Base-by-base conservation (phyloP, 305 asterid genomes). In the Euphrasia arctica region DNA sequence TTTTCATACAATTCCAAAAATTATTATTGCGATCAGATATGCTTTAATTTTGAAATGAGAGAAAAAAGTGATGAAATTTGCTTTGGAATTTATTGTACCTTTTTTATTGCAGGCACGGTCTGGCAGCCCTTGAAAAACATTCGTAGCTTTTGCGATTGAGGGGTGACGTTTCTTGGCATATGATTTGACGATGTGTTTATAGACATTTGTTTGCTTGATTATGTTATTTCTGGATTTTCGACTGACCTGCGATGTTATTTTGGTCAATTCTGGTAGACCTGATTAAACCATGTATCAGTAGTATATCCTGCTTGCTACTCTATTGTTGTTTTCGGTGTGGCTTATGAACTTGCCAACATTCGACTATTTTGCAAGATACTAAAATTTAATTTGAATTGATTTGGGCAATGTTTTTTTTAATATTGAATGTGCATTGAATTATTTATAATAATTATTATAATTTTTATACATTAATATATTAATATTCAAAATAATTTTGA, bases 61-160 rank as follows among this genome's bases (percentile, higher is more conserved):
- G 13, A 47, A 51, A 15, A 14, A 4, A 5, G 5, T 14, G 9
- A 15, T 15, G 10, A 13, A 3, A 18, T 50, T 14, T 13, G 9
- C 18, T 51, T 18, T 3, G 4, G 18, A 7, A 7, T 4, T 1
- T 50, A 0, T 14, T 50, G 15, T 50, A 12, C 28, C 9, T 4
- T 59, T 56, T 60, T 18, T 27, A 14, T 77, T 74, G 67, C 84
- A 82, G 87, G 83, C 83, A 48, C 66, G 78, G 66, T 79, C 84
- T 6, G 81, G 82, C 69, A 76, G 87, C 58, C 60, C 72, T 32
- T 51, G 56, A 51, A n/a, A 74, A 69, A 74, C 62, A 34, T n/a
- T 63, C 51, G 41, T 31, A 55, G 67, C 64, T 59, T 65, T 29
- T 18, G 63, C 27, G 67, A 50, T 60, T 74, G 65, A n/a, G 1